Evolutionary conservation across 768 basidiomycete species (phyloP).

Genomic region (Tricholoma terreum): DNA sequence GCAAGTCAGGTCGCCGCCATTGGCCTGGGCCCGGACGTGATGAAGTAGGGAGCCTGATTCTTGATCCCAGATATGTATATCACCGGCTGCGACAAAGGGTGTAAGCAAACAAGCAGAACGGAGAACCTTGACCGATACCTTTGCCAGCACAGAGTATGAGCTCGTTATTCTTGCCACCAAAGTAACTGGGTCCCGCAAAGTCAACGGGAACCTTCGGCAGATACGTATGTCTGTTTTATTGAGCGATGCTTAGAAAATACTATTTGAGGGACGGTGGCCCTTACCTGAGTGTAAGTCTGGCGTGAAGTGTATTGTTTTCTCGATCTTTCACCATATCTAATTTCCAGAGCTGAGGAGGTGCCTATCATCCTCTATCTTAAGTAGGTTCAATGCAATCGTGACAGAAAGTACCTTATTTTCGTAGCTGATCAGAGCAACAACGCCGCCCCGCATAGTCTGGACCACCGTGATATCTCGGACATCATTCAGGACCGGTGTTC

Average conservation of each 20-base stretch:
- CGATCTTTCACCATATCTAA: conserved; percentile 60
- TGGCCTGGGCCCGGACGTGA: conserved; percentile 59
- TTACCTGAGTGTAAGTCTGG: conserved; percentile 40
- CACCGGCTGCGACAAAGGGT: conserved; percentile 50
- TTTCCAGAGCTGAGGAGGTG: conserved; percentile 78
- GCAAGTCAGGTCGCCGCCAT: conserved; percentile 71
- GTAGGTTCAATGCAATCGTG: not conserved
- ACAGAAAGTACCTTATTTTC: conserved; percentile 57
- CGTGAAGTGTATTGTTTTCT: conserved; percentile 30
- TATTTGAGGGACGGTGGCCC: conserved; percentile 10
- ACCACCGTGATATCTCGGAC: conserved; percentile 69
- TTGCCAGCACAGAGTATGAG: conserved; percentile 77
- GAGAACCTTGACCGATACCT: conserved; percentile 33
- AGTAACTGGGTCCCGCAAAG: conserved; percentile 80
- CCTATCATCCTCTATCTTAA: conserved; percentile 33
- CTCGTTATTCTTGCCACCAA: conserved; percentile 77
- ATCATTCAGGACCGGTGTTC: conserved; percentile 70
- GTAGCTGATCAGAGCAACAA: conserved; percentile 67
- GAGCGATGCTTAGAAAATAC: conserved; percentile 5
- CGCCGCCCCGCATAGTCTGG: conserved; percentile 43
- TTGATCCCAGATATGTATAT: conserved; percentile 85
- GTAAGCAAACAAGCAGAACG: not conserved
- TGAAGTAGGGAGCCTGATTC: conserved; percentile 74
- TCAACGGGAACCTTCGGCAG: conserved; percentile 66
- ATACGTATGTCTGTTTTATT: conserved; percentile 58